A percentile compares a stretch with the other conserved stretches of the same genome.
These are phyloP conservation scores for Leucogyrophana mollusca DNA, from an alignment of 768 basidiomycete genomes.

Conservation along the genomic window DNA sequence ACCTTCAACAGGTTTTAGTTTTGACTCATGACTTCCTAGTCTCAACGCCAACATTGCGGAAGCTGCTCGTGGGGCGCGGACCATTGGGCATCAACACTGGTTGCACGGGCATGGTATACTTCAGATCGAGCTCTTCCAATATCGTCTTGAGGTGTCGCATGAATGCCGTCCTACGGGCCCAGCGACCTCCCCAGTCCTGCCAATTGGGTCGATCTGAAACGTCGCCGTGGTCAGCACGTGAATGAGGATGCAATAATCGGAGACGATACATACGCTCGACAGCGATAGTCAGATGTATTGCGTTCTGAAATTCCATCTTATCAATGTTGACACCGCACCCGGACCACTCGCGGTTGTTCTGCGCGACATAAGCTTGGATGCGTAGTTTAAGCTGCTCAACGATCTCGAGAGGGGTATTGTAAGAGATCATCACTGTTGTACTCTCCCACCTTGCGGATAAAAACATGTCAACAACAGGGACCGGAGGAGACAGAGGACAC, in stretches of 20 bases:
- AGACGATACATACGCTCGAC: conserved; percentile 60
- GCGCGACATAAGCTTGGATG: conserved; percentile 55
- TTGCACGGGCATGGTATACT: conserved; percentile 70
- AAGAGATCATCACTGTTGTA: conserved; percentile 62
- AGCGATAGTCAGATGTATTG: conserved; percentile 61
- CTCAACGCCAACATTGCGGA: conserved; percentile 6
- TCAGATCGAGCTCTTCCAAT: conserved; percentile 72
- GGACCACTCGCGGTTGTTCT: conserved; percentile 76
- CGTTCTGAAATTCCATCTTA: conserved; percentile 78
- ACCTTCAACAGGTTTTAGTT: conserved; percentile 37
- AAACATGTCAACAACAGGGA: neutral
- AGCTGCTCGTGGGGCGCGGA: neutral
- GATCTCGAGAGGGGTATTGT: conserved; percentile 67
- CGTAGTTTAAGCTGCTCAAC: conserved; percentile 65
- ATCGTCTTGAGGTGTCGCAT: conserved; percentile 73
- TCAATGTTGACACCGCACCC: conserved; percentile 65
- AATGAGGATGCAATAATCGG: too few relatives aligned
- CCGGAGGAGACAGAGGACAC: conserved; percentile 18
- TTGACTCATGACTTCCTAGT: conserved; percentile 9
- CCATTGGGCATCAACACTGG: conserved; percentile 55
- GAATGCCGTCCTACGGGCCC: conserved; percentile 70
- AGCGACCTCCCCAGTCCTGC: conserved; percentile 86
- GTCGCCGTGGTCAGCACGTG: too few relatives aligned
- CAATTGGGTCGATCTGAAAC: conserved; percentile 70
- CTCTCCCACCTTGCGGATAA: conserved; percentile 55